Base-by-base conservation (phyloP, 139 green algal species). In the Gonium pectorale region DNA sequence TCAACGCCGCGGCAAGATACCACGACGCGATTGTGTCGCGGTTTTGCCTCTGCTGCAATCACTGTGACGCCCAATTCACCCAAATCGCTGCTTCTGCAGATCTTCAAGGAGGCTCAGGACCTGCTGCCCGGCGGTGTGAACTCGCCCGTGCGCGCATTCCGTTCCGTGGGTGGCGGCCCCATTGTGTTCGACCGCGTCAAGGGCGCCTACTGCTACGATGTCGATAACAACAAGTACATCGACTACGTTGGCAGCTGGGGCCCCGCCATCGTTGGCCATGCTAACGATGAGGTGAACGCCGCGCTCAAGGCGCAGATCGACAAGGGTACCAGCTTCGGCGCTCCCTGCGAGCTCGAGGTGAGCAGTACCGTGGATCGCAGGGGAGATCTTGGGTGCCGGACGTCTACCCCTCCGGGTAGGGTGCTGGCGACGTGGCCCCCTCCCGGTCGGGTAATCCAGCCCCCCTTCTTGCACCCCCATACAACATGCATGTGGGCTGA, bases 231-330 rank as follows among this genome's bases (percentile, higher is more conserved):
- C 92, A 94, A 96, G 88, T 98, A 97, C 90, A 94, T 99, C 62
- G 97, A 99, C 91, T 99, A 99, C 81, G 94, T 99, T 49, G 97
- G 97, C 86, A 94, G 90, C 43, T 99, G 97, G 97, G 97, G 97
- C 44, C 97, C 97, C 26, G 97, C 97, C 59, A 99, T 99, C 86
- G 93, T 96, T 51, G 97, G 97, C 59, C 91, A 96, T 87, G 93
- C 94, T 69, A 95, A 98, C 89, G 95, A 98, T 33, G 97, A 99
- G 94, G 97, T 99, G 51, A 99, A 97, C 83, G 94, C 80, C 3
- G 96, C 93, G 11, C 92, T 99, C 13, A 94, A 93, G 51, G 92
- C 87, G 17, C 94, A 98, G 90, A 91, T 99, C 37, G 91, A 98
- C 15, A 99, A 99, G 92, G 98, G 98, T 63, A 99, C 98, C 74